Evolutionary conservation across 2,329 filamentous ascomycete genomes (phyloP).

Genomic region (Fusarium secorum): DNA sequence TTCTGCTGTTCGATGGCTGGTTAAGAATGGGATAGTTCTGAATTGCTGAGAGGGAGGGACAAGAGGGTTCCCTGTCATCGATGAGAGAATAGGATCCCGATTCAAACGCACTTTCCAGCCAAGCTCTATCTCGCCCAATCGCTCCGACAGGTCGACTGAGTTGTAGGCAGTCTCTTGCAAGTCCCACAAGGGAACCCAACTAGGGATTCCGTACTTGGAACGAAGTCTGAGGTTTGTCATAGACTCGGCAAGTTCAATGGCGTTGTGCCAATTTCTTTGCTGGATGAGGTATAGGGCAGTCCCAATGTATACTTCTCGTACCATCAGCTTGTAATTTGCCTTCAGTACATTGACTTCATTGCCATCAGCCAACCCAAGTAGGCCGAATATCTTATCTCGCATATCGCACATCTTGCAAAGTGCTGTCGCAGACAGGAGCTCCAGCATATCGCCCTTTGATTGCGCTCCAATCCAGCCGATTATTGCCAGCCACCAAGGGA

Average conservation of each 20-base stretch:
- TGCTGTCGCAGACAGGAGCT: slow-evolving; percentile 11
- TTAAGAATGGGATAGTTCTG: neutral
- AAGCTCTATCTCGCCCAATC: neutral
- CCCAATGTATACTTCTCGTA: slow-evolving; percentile 27
- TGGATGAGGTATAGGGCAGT: slow-evolving; percentile 16
- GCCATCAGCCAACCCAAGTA: slow-evolving; percentile 11
- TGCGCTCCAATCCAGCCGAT: slow-evolving; percentile 7
- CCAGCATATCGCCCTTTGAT: neutral
- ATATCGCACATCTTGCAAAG: slow-evolving; percentile 10
- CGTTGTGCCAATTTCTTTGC: neutral
- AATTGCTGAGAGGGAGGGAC: neutral
- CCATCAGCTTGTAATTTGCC: slow-evolving; percentile 18
- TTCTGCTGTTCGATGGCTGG: neutral
- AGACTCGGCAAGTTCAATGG: slow-evolving; percentile 5
- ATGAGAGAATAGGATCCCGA: neutral
- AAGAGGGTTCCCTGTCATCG: neutral
- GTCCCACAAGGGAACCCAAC: slow-evolving; percentile 24
- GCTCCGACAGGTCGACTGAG: neutral
- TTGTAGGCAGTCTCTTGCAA: slow-evolving; percentile 1
- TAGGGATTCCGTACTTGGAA: slow-evolving; percentile 14
- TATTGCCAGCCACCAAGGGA: slow-evolving; percentile 10
- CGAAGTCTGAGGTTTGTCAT: neutral
- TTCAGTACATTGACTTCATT: neutral
- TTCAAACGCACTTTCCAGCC: neutral
- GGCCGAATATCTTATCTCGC: slow-evolving; percentile 21